Evolutionary conservation across 345 rosid species (phyloP).

Genomic region (Citrus hindsii): DNA sequence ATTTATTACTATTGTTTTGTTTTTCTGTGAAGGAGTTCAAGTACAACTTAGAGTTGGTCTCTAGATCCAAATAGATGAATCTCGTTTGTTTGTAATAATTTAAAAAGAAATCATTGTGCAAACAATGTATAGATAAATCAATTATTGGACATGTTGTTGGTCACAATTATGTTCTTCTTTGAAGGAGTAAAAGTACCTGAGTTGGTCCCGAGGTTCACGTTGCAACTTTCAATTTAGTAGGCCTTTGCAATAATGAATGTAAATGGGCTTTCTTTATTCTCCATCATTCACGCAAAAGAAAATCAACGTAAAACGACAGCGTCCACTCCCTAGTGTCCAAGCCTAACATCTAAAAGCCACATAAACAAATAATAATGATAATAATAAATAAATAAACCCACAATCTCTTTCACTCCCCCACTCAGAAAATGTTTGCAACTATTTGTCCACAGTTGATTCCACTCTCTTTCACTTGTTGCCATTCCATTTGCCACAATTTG

Average conservation of each 20-base stretch:
- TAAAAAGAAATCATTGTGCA: too few relatives aligned
- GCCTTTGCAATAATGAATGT: not conserved
- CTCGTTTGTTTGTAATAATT: too few relatives aligned
- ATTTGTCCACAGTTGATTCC: conserved; percentile 17
- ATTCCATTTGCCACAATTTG: not conserved
- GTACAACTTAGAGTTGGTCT: too few relatives aligned
- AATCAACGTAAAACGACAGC: not conserved
- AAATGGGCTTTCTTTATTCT: too few relatives aligned
- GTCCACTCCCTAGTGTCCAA: conserved; percentile 3
- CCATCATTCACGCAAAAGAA: not conserved
- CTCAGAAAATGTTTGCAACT: conserved; percentile 1
- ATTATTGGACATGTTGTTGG: not conserved
- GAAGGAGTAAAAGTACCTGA: not conserved
- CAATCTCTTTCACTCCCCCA: not conserved
- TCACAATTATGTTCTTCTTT: not conserved
- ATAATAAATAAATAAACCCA: not conserved
- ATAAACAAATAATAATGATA: not conserved
- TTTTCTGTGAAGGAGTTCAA: too few relatives aligned
- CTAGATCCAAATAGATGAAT: too few relatives aligned
- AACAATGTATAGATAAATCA: too few relatives aligned
- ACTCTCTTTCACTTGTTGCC: not conserved
- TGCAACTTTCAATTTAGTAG: not conserved
- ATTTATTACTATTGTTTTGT: too few relatives aligned
- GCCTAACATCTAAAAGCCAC: conserved; percentile 1
- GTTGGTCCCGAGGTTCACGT: not conserved